phyloP scores from a whole-genome alignment of 495 filamentous ascomycete genomes.

The Astrocystis sublimbata region DNA sequence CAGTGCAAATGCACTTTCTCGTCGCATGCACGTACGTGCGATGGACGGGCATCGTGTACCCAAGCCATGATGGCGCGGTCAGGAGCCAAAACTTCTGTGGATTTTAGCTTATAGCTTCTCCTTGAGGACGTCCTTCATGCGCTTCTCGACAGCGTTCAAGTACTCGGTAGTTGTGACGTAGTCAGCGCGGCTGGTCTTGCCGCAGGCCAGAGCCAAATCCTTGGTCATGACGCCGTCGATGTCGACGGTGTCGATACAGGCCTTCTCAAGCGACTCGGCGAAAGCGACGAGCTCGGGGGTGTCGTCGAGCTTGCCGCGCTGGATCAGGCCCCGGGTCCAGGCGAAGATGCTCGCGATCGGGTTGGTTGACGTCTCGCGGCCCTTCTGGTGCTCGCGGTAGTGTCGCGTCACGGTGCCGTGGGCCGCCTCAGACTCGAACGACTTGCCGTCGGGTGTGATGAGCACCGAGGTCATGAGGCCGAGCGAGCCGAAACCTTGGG shows the following conservation, averaged over 20 bases:
- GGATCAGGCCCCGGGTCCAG: conserved; percentile 93
- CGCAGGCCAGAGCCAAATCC: conserved; percentile 89
- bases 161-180: conserved; percentile 92
- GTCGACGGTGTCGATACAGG: conserved; percentile 93
- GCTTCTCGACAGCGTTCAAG: conserved; percentile 82
- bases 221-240: conserved; percentile 97
- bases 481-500: conserved; percentile 96
- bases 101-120: conserved; percentile 52
- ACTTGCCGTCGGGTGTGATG: conserved; percentile 90
- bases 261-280: conserved; percentile 86
- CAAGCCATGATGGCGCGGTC: neutral
- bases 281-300: conserved; percentile 87
- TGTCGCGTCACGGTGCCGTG: conserved; percentile 98
- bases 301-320: conserved; percentile 85
- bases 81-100: neutral
- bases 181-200: conserved; percentile 74
- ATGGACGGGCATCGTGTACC: neutral
- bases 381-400: conserved; percentile 98
- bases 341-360: conserved; percentile 98
- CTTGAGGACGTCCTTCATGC: conserved; percentile 65
- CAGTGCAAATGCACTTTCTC: neutral
- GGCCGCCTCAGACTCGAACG: conserved; percentile 95
- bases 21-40: neutral
- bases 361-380: conserved; percentile 95
- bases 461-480: conserved; percentile 98